Base-by-base conservation (phyloP, 23 red algal genomes). In the Porphyridium purpureum region DNA sequence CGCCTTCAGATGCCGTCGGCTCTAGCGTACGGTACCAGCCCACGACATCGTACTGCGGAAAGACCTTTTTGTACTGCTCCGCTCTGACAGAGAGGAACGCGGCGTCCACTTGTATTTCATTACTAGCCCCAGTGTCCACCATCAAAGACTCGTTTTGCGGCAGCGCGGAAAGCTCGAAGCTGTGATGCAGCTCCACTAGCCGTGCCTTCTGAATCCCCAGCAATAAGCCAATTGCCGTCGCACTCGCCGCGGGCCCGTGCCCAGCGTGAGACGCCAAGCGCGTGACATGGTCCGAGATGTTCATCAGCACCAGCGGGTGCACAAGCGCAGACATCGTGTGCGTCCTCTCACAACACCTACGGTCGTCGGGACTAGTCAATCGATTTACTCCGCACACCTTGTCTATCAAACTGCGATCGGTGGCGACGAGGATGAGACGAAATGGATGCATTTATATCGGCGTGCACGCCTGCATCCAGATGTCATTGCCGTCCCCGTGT, bases 221-320 rank as follows among this genome's bases (percentile, higher is more conserved):
- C 24, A 88, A 40, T 25, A 71, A 46, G 2, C 82, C 82, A 8
- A 76, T 35, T 4, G 46, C 27, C n/a, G 36, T 8, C 29, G 17
- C 25, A 58, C 22, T 40, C 72, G 28, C 34, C 38, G 21, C 8
- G 49, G 11, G 51, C 17, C 44, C 14, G 5, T 22, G 19, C 44
- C 44, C 44, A 2, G 44, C 44, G 4, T 15, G 19, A n/a, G 74
- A 62, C 8, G 69, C 54, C 56, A 78, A 70, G 9, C 67, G 71
- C 20, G 57, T 73, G 51, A 55, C 63, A 29, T 88, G 82, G 34
- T 88, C 82, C 20, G 64, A 72, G 3, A 88, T 67, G 44, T 77
- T 72, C 42, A 88, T 47, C 29, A 88, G 67, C n/a, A 88, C 82
- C 2, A 77, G 50, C 9, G 82, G 82, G 57, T 88, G 82, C 27